Base-by-base conservation (phyloP, 139 green algal genomes). In the Chlorella sp. region DNA sequence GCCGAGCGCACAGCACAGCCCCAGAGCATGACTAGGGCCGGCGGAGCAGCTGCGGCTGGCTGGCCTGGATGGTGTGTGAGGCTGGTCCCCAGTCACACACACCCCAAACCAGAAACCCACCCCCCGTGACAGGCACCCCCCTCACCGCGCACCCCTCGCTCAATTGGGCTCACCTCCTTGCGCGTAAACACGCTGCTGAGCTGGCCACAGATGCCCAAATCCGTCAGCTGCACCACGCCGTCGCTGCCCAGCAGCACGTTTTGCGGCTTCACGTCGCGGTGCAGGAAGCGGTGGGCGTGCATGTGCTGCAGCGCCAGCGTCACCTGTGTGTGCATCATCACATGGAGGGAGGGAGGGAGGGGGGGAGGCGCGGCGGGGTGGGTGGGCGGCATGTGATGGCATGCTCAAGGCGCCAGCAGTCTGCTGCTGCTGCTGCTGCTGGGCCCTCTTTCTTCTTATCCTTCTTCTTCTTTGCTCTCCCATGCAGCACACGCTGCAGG, bases 221-320 rank as follows among this genome's bases (percentile, higher is more conserved):
- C 79, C 11, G 79, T 85, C 14, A 85, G 42, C 42, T 68, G 79
- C 79, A 68, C 79, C 26, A 85, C 42, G 79, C 79, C 48, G 42
- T 32, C 79, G 79, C 79, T 85, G 42, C 28, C 53, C 57, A 86
- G 57, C 57, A 86, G 82, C 19, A 86, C 57, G 82, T 86, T 86
- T 9, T 36, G 34, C 0, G 83, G 83, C 66, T 88, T 88, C 24
- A 88, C 32, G 83, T 88, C 83, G 22, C 83, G 37, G 83, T 88
- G 83, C 37, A 88, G 64, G 16, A 79, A 26, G 83, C 64, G 66
- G 83, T 60, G 39, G 64, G 61, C 66, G 39, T 88, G 83, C 83
- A 88, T 66, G 34, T 61, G 57, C 39, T 61, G 57, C 83, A 88
- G 24, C 30, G 83, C 83, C 39, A 61, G 83, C 36, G 39, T 34